Conservation (phyloP, 495 filamentous ascomycete species). For the Podospora pseudocomata region DNA sequence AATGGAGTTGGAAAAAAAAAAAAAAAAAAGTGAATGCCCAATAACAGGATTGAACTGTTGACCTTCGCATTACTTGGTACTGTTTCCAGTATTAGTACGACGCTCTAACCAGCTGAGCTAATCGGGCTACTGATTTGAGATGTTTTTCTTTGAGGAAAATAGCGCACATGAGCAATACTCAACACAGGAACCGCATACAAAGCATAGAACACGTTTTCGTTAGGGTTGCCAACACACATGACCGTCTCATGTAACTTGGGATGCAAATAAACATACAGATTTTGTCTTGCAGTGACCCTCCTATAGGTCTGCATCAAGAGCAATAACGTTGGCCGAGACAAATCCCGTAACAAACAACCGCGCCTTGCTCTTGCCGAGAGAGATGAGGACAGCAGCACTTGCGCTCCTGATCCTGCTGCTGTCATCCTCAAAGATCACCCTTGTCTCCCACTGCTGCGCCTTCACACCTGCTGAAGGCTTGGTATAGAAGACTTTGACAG, state of each 20-base stretch:
- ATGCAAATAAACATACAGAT: neutral
- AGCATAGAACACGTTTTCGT: too few species aligned
- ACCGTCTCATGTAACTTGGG: neutral
- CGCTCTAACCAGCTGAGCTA: conserved; percentile 3
- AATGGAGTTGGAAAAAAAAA: neutral
- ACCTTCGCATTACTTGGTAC: conserved; percentile 1
- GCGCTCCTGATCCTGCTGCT: conserved; percentile 48
- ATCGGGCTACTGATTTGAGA: neutral
- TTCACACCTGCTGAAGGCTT: conserved; percentile 17
- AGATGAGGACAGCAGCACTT: conserved; percentile 53
- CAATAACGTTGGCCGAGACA: conserved; percentile 49
- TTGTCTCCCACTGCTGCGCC: conserved; percentile 37
- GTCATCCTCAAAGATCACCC: conserved; percentile 57
- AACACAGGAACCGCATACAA: neutral
- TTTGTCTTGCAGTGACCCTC: neutral
- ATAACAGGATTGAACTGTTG: conserved; percentile 8
- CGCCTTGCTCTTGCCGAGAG: conserved; percentile 45
- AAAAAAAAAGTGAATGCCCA: neutral
- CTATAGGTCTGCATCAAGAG: conserved; percentile 51
- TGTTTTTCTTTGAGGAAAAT: neutral
- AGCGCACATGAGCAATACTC: neutral
- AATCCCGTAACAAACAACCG: conserved; percentile 61
- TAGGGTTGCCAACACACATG: neutral
- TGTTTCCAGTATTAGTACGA: neutral
- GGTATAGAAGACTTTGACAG: conserved; percentile 49